Evolutionary conservation across 176 grass and related monocot genomes (phyloP), one percentile per base, ranked within the genome.

Genomic region (Musa beccarii): DNA sequence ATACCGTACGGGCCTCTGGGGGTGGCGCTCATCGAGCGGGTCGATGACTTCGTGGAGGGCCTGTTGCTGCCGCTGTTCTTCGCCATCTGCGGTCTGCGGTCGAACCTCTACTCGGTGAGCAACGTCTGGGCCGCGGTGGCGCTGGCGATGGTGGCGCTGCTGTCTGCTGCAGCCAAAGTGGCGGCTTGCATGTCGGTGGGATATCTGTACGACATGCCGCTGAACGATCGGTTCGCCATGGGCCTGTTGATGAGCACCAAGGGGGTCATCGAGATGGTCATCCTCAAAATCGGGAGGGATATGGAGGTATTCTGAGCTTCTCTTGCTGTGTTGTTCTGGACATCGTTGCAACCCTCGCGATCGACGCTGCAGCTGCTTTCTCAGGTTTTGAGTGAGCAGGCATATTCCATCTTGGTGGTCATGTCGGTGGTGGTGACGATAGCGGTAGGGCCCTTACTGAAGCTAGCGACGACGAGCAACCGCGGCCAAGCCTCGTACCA

Each of bases 191-290:
- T 66, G 11, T 9, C 49, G 10, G 34, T 66, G 19, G 75, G 34
- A 11, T 16, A 50, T 16, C 10, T 53, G 12, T 77, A 52, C 34
- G 61, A 77, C 59, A 77, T 77, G 75, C 61, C 75, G 9, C 20
- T 65, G 5, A 12, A 9, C 12, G 75, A 77, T 1, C 49, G 75
- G n/a, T 25, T 77, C 19, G 59, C 75, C 10, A 51, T 77, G 43
- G 75, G 75, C 7, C 49, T 77, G 11, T 49, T 77, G 8, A 52
- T 77, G 75, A 77, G n/a, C n/a, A 52, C 75, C 49, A 77, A 52
- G 21, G 75, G 75, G 1, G 49, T 66, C 75, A 66, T 52, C 1
- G 75, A 77, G 61, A 43, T 77, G 59, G 61, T 77, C 75, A 14
- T 77, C 59, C 49, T 77, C 29, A 77, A 66, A 49, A 63, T 77